Conservation (phyloP, 108 stramenopile genomes). For the Cyclotella atomus region DNA sequence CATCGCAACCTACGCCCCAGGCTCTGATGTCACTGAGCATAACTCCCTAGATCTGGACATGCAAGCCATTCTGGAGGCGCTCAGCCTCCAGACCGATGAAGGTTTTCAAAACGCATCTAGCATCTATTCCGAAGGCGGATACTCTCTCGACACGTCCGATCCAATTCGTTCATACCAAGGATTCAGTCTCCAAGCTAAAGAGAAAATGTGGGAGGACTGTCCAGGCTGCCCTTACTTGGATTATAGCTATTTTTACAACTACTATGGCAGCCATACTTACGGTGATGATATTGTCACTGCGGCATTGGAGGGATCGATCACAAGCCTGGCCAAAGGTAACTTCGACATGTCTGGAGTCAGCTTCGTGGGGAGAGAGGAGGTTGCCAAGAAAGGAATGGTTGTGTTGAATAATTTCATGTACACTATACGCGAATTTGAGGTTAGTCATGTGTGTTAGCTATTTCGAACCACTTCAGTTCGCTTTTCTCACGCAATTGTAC, state of each 20-base stretch:
- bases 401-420: slow-evolving; percentile 79
- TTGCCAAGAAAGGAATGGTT: slow-evolving; percentile 72
- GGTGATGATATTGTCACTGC: slow-evolving; percentile 75
- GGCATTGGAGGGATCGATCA: slow-evolving; percentile 56
- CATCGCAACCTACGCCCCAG: slow-evolving; percentile 71
- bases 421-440: slow-evolving; percentile 54
- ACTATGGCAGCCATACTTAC: slow-evolving; percentile 67
- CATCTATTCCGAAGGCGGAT: slow-evolving; percentile 68
- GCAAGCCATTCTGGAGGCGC: slow-evolving; percentile 56
- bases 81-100: slow-evolving; percentile 30
- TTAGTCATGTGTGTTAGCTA: no score
- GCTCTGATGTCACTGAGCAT: slow-evolving; percentile 57
- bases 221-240: slow-evolving; percentile 57
- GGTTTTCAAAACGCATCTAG: slow-evolving; percentile 46
- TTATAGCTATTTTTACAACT: slow-evolving; percentile 60
- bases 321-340: slow-evolving; percentile 67
- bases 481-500: no score
- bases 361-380: slow-evolving; percentile 50
- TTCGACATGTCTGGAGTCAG: slow-evolving; percentile 54
- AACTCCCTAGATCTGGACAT: slow-evolving; percentile 80
- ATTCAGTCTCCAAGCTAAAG: slow-evolving; percentile 57
- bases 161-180: slow-evolving; percentile 55
- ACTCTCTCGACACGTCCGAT: slow-evolving; percentile 60
- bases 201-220: slow-evolving; percentile 47
- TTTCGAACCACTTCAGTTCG: no score